A percentile compares a stretch with the other conserved stretches of the same genome.
These are phyloP conservation scores for Boletus pseudopeckii DNA, from an alignment of 768 basidiomycete species.

Conservation along the genomic window DNA sequence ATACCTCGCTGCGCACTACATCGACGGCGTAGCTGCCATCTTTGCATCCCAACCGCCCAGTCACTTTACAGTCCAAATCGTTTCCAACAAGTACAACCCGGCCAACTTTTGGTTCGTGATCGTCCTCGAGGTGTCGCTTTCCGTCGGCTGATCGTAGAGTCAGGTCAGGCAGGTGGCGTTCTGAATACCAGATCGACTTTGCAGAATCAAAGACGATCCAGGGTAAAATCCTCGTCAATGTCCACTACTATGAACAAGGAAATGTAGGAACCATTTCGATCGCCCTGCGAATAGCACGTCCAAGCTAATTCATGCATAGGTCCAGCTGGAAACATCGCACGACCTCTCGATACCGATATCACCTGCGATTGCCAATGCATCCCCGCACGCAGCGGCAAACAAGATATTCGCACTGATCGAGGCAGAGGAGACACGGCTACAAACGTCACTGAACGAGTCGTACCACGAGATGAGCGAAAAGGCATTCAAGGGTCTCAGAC, in stretches of 20 bases:
- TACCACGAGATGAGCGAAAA: constrained; percentile 92
- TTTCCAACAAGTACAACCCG: constrained; percentile 96
- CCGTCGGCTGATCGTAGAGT: neutral
- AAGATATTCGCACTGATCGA: constrained; percentile 81
- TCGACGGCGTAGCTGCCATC: constrained; percentile 72
- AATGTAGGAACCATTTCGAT: constrained; percentile 52
- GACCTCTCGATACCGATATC: constrained; percentile 62
- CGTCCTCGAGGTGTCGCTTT: neutral
- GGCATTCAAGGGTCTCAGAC: constrained; percentile 85
- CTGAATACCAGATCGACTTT: constrained; percentile 75
- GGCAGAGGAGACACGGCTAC: constrained; percentile 77
- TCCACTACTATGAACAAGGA: constrained; percentile 98
- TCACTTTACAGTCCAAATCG: constrained; percentile 71
- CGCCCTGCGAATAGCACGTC: neutral
- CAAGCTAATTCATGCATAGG: constrained; percentile 42
- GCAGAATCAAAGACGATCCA: constrained; percentile 49
- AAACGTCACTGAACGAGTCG: constrained; percentile 71
- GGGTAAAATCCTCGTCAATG: constrained; percentile 77
- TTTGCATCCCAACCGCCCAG: constrained; percentile 52
- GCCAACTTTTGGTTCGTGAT: constrained; percentile 79
- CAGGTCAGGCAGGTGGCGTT: constrained; percentile 96
- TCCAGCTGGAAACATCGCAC: constrained; percentile 83
- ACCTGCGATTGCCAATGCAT: constrained; percentile 49
- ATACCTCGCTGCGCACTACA: constrained; percentile 81
- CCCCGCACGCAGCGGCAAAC: constrained; percentile 51